Evolutionary conservation across 2,329 filamentous ascomycete species (phyloP).

Genomic region (Colletotrichum liriopes): DNA sequence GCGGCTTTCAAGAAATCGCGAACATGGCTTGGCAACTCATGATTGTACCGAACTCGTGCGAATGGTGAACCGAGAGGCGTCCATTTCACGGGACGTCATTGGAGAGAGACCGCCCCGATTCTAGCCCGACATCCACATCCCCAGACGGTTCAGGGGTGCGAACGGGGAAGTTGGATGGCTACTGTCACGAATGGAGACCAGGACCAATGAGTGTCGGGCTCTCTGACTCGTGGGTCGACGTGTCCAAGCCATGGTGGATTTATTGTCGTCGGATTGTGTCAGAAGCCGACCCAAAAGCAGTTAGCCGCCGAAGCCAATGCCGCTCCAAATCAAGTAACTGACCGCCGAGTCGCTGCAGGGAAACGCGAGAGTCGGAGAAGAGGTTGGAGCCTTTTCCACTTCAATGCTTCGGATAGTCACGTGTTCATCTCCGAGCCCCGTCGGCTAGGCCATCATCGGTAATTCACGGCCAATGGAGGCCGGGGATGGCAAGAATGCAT

Average conservation of each 20-base stretch:
- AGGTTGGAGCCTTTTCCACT: no score
- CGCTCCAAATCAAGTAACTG: neutral
- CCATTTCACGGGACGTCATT: conserved; percentile 17
- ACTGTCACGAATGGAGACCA: neutral
- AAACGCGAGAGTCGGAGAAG: neutral
- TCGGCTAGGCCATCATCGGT: neutral
- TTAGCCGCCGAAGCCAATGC: conserved; percentile 5
- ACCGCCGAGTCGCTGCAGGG: neutral
- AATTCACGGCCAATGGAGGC: neutral
- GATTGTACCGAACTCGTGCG: conserved; percentile 11
- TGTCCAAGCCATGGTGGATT: conserved; percentile 17
- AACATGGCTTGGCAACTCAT: neutral
- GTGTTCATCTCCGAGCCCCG: neutral
- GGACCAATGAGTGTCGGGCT: neutral
- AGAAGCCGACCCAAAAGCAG: conserved; percentile 5
- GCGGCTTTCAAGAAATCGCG: neutral
- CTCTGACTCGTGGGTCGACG: conserved; percentile 31
- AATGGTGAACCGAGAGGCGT: conserved; percentile 19
- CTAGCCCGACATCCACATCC: conserved; percentile 10
- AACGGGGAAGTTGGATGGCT: neutral
- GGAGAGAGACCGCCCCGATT: conserved; percentile 15
- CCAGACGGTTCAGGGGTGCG: conserved; percentile 13
- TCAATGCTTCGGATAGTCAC: neutral
- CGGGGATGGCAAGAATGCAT: neutral
- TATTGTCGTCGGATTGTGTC: conserved; percentile 2